Base-by-base conservation (phyloP, 2,329 filamentous ascomycete species). In the Blastomyces emzantsi region DNA sequence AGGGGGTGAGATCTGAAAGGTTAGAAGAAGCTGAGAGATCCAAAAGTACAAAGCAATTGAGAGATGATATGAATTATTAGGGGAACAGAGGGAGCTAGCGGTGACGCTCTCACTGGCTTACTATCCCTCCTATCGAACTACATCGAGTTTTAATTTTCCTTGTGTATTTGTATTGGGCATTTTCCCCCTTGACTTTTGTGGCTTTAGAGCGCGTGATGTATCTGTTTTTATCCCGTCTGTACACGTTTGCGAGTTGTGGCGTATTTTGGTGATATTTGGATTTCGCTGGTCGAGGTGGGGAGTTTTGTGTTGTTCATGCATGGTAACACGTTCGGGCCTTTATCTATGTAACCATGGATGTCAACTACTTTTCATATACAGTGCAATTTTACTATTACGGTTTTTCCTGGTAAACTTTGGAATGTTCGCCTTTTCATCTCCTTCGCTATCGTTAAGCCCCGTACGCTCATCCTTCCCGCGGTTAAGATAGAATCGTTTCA, bases 161-260 rank as follows among this genome's bases (percentile, higher is more conserved):
- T 55, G 47, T 51, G 47, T 51, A 22, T 51, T 28, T 25, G 22
- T 51, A 15, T 25, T 15, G 17, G 9, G 22, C 22, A 28, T 28
- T 28, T 51, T 49, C 22, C 9, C 9, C n/a, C 5, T 15, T 28
- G 8, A 5, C 13, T 51, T 51, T 15, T 51, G 47, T 28, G 47
- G 28, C 17, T 51, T 28, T 51, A 22, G 22, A 51, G 45, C 47
- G 13, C 3, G 8, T 51, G 22, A 28, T 33, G 17, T 36, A 33
- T 19, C 15, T n/a, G 15, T 3, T 13, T 28, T 17, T 51, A 3
- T 6, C 17, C 11, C 4, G 2, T 36, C 25, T 25, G n/a, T 15
- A 36, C 36, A 25, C 19, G 33, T 41, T 17, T 57, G 55, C n/a
- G 55, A 57, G 55, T 57, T 57, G 8, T n/a, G 55, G 55, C 55